These are phyloP conservation scores for Phytopythium montanum DNA, from an alignment of 352 stramenopile species.

Conservation along the genomic window DNA sequence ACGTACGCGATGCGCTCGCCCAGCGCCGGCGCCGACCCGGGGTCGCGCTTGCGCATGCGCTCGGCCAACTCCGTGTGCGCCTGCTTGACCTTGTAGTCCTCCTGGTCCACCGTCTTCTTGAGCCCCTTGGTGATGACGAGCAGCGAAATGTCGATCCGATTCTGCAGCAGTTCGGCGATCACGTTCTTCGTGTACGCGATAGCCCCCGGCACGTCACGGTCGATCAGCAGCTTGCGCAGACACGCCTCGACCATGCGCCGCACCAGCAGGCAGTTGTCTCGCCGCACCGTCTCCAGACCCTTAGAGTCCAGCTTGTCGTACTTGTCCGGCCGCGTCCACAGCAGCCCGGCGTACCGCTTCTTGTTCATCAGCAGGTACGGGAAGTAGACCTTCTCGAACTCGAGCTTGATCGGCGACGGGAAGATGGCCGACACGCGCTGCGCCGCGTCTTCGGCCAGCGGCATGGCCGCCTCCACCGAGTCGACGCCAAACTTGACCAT, in stretches of 20 bases:
- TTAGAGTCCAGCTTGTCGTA: slow-evolving; percentile 99
- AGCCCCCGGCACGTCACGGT: slow-evolving; percentile 93
- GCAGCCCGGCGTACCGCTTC: slow-evolving; percentile 91
- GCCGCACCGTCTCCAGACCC: slow-evolving; percentile 98
- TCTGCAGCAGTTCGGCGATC: slow-evolving; percentile 98
- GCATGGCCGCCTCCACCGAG: slow-evolving; percentile 97
- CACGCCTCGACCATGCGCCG: slow-evolving; percentile 97
- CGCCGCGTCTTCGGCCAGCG: slow-evolving; percentile 96
- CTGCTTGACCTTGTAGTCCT: slow-evolving; percentile 99
- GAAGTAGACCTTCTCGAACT: slow-evolving; percentile 99
- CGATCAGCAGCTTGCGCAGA: slow-evolving; percentile 98
- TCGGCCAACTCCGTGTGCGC: slow-evolving; percentile 98
- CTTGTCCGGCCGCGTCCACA: slow-evolving; percentile 92
- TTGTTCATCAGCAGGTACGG: slow-evolving; percentile 99
- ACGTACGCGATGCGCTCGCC: slow-evolving; percentile 99
- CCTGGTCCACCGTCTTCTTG: slow-evolving; percentile 97
- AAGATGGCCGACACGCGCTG: slow-evolving; percentile 96
- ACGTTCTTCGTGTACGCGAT: slow-evolving; percentile 98
- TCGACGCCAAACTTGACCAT: slow-evolving; percentile 99
- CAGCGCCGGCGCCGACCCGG: slow-evolving; percentile 95
- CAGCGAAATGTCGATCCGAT: slow-evolving; percentile 99
- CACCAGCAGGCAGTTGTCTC: slow-evolving; percentile 99
- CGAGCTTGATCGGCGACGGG: slow-evolving; percentile 95
- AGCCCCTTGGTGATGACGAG: slow-evolving; percentile 99
- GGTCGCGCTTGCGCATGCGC: slow-evolving; percentile 97